Conservation (phyloP, 1,284 basidiomycete species). For the Microbotryum intermedium region DNA sequence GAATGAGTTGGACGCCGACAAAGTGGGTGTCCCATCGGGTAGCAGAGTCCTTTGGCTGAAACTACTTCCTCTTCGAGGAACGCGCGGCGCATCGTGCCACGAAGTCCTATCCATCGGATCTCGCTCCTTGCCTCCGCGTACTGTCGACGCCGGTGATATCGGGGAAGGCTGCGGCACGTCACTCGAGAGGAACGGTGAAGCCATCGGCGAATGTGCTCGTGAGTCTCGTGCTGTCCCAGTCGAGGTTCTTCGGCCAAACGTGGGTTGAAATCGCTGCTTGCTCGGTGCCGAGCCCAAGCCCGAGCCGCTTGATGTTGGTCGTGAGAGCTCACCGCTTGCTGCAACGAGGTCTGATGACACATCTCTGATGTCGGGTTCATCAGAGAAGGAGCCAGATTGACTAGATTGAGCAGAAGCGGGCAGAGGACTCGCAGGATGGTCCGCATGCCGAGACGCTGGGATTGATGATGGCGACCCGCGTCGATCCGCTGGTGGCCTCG, state of each 20-base stretch:
- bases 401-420: too few species aligned
- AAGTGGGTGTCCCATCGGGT: background rate
- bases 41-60: constrained; percentile 21
- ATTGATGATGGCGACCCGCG: too few species aligned
- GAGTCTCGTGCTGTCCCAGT: background rate
- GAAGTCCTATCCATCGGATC: constrained; percentile 22
- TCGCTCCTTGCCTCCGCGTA: constrained; percentile 13
- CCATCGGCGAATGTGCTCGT: constrained; percentile 7
- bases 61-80: constrained; percentile 11
- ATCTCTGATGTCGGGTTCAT: too few species aligned
- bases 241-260: constrained; percentile 8
- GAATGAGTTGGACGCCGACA: background rate
- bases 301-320: too few species aligned
- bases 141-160: constrained; percentile 15
- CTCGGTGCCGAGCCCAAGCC: too few species aligned
- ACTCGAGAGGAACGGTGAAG: background rate
- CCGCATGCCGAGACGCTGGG: too few species aligned
- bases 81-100: background rate
- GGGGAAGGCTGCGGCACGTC: constrained; percentile 6
- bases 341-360: too few species aligned
- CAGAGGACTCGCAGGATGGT: too few species aligned
- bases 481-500: too few species aligned
- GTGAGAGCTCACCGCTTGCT: too few species aligned
- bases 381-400: too few species aligned
- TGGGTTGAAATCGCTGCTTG: constrained; percentile 6